Conservation (phyloP, 495 filamentous ascomycete genomes). For the Daldinia vernicosa region DNA sequence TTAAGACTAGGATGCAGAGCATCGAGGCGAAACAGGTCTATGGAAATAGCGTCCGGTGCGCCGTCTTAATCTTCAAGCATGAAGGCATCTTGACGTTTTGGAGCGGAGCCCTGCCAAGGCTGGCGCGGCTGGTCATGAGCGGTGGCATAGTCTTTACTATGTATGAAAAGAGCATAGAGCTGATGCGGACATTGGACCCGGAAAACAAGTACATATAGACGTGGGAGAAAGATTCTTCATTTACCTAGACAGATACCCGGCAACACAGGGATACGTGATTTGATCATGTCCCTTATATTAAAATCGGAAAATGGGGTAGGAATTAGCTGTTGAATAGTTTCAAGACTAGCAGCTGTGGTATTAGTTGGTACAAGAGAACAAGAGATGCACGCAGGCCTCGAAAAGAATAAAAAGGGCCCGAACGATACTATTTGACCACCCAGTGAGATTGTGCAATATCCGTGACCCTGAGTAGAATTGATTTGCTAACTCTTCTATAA, state of each 20-base stretch:
- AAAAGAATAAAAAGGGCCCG: not conserved
- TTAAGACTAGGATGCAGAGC: constrained; percentile 99
- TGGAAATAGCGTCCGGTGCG: constrained; percentile 89
- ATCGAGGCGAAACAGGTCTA: constrained; percentile 86
- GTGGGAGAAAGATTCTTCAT: constrained; percentile 2
- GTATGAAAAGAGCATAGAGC: constrained; percentile 98
- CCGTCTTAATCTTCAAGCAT: constrained; percentile 81
- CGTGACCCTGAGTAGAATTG: constrained; percentile 6
- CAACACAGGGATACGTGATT: constrained; percentile 4
- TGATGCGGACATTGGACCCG: constrained; percentile 83
- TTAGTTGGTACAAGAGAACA: not conserved
- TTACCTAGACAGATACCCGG: constrained; percentile 33
- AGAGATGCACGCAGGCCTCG: constrained; percentile 1
- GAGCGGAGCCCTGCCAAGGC: constrained; percentile 87
- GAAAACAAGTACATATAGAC: constrained; percentile 80
- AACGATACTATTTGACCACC: not conserved
- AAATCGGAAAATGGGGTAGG: constrained; percentile 2
- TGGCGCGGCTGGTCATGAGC: constrained; percentile 85
- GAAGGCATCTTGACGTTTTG: constrained; percentile 92
- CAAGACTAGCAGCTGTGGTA: not conserved
- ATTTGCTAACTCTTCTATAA: constrained; percentile 5
- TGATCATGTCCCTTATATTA: not conserved
- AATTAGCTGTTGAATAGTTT: not conserved
- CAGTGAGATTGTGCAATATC: not conserved
- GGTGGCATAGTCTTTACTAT: constrained; percentile 98